These are phyloP conservation scores for Cladosporium sp. DNA, from an alignment of 2,329 filamentous ascomycete genomes.

Conservation along the genomic window DNA sequence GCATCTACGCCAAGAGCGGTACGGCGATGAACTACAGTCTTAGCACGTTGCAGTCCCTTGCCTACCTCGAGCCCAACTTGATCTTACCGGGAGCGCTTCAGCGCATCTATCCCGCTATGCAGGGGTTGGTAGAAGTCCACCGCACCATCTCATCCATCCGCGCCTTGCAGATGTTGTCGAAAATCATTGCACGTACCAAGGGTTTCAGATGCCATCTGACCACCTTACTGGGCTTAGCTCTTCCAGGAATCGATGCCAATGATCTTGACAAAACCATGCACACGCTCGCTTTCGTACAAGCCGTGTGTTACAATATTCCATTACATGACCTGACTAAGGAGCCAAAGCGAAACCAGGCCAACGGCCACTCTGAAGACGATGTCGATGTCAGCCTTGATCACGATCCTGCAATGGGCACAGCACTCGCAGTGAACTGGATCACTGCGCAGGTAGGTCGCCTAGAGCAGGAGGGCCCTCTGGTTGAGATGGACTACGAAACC, in stretches of 20 bases:
- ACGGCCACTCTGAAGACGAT: constrained; percentile 45
- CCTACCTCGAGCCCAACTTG: constrained; percentile 83
- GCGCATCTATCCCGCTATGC: constrained; percentile 92
- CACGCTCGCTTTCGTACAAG: constrained; percentile 90
- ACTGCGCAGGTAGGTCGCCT: constrained; percentile 90
- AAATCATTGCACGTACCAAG: constrained; percentile 85
- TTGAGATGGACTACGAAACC: constrained; percentile 76
- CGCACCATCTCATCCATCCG: constrained; percentile 89
- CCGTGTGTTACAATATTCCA: constrained; percentile 92
- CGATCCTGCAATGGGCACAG: constrained; percentile 43
- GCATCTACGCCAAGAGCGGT: constrained; percentile 90
- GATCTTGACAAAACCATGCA: constrained; percentile 95
- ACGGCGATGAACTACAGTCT: constrained; percentile 89
- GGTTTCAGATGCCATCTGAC: constrained; percentile 97
- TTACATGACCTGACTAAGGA: constrained; percentile 72
- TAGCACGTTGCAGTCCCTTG: constrained; percentile 79
- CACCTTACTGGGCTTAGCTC: constrained; percentile 79
- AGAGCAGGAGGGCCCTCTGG: constrained; percentile 76
- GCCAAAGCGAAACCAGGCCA: constrained; percentile 3
- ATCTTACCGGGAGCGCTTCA: constrained; percentile 91
- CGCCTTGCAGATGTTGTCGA: constrained; percentile 84
- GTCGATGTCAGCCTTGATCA: constrained; percentile 49
- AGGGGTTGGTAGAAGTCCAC: constrained; percentile 94
- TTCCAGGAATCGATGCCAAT: constrained; percentile 96
- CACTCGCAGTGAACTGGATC: constrained; percentile 83